Base-by-base conservation (phyloP, 1,284 basidiomycete species). In the Boletus hoseneyae region DNA sequence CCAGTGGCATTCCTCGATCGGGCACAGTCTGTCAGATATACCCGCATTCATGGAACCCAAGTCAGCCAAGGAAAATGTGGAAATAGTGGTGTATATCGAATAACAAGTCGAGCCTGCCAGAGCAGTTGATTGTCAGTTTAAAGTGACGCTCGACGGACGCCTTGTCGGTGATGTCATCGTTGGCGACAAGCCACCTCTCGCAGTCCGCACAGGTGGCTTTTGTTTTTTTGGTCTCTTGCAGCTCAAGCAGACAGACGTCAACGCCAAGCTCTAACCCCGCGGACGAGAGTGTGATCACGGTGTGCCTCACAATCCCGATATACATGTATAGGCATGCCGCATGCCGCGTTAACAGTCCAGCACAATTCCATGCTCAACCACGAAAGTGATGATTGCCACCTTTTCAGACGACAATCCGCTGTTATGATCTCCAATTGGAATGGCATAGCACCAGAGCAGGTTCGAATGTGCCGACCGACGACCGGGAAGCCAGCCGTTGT, bases 91-190 rank as follows among this genome's bases (percentile, higher is more conserved):
- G 65, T 59, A 85, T 89, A 64, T 93, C 92, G 72, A 92, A 93
- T 15, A 88, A 60, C n/a, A 91, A 59, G 62, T 93, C 89, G 19
- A 92, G 61, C 3, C 84, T 59, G 79, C 86, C 87, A 60, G 85
- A 90, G 50, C 73, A 72, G 21, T 73, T 66, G 40, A 80, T 64
- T 2, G 83, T 74, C 32, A 71, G 63, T 9, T 69, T 59, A 62
- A 92, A 92, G 41, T 91, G 69, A n/a, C 59, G 60, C 53, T 71
- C 66, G 2, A 90, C 83, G 47, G 82, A 82, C 0, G 62, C 68
- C 59, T 86, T 82, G 40, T 80, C 72, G 0, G 79, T 73, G 10
- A 90, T 76, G 61, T 90, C 85, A 1, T 87, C 89, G 0, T 73
- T 60, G 15, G 85, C 65, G 8, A 77, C 63, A 6, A 82, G 61